phyloP scores from a whole-genome alignment of 148 eudicot species.

The Vaccinium myrtillus region DNA sequence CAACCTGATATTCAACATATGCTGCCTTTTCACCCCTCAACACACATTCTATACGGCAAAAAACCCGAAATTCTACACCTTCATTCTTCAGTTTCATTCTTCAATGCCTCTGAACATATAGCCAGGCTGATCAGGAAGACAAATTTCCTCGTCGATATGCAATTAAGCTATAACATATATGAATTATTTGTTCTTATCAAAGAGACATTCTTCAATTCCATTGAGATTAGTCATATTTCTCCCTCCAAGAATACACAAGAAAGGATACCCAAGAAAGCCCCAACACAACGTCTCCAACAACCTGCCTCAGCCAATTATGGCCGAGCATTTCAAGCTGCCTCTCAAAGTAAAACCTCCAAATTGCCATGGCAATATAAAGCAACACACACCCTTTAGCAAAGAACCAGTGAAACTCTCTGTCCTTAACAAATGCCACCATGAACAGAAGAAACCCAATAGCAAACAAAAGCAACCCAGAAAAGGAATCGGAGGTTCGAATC shows the following conservation, averaged over 20 bases:
- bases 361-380: constrained; percentile 76
- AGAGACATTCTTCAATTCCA: neutral
- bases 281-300: constrained; percentile 67
- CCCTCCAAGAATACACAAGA: constrained; percentile 86
- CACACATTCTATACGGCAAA: neutral
- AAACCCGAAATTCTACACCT: neutral
- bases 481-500: constrained; percentile 74
- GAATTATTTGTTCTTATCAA: neutral
- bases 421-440: constrained; percentile 90
- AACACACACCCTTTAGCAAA: constrained; percentile 86
- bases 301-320: constrained; percentile 61
- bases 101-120: neutral
- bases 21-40: neutral
- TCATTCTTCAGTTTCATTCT: neutral
- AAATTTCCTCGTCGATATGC: neutral
- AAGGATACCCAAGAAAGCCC: constrained; percentile 87
- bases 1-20: neutral
- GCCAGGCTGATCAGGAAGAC: constrained; percentile 5
- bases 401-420: constrained; percentile 64
- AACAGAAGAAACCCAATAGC: constrained; percentile 75
- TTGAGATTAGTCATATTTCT: constrained; percentile 66
- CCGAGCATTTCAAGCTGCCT: constrained; percentile 70
- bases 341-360: constrained; percentile 86
- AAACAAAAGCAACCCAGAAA: constrained; percentile 81
- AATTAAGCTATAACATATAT: neutral